These are phyloP conservation scores for Eimeria tenella DNA, from an alignment of 169 alveolate species.

Conservation along the genomic window DNA sequence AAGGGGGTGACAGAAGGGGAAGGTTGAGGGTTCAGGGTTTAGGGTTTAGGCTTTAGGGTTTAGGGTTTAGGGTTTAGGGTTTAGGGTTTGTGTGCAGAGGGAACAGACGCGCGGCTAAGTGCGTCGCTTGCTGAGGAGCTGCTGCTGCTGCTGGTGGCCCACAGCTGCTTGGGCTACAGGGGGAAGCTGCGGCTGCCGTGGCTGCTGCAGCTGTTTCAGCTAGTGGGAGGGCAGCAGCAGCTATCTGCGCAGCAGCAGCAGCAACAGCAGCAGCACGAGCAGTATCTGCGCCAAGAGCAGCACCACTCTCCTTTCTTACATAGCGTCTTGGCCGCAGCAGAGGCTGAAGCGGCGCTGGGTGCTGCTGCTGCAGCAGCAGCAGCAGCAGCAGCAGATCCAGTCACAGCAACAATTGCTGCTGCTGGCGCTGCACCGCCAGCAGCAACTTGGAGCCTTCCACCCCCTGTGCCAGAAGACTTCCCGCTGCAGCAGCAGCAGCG, in stretches of 20 bases:
- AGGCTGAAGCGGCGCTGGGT: constrained; percentile 36
- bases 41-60: neutral
- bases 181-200: constrained; percentile 58
- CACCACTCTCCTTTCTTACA: constrained; percentile 22
- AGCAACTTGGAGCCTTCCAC: constrained; percentile 22
- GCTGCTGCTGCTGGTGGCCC: constrained; percentile 55
- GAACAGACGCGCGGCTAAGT: constrained; percentile 47
- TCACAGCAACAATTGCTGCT: constrained; percentile 56
- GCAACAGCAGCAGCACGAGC: constrained; percentile 43
- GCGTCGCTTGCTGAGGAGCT: constrained; percentile 46
- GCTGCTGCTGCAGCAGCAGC: constrained; percentile 61
- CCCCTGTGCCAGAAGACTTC: constrained; percentile 65
- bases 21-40: neutral
- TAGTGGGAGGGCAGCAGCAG: constrained; percentile 8
- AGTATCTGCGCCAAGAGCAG: constrained; percentile 22
- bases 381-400: constrained; percentile 20
- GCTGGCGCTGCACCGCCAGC: constrained; percentile 38
- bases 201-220: constrained; percentile 55
- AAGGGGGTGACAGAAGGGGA: neutral
- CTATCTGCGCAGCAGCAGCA: constrained; percentile 47
- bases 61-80: constrained; percentile 60
- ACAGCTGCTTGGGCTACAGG: constrained; percentile 19
- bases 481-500: constrained; percentile 70
- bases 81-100: constrained; percentile 48
- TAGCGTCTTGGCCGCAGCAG: constrained; percentile 58